These are phyloP conservation scores for Sphaerostilbella broomeana DNA, from an alignment of 2,329 filamentous ascomycete species.

Conservation along the genomic window DNA sequence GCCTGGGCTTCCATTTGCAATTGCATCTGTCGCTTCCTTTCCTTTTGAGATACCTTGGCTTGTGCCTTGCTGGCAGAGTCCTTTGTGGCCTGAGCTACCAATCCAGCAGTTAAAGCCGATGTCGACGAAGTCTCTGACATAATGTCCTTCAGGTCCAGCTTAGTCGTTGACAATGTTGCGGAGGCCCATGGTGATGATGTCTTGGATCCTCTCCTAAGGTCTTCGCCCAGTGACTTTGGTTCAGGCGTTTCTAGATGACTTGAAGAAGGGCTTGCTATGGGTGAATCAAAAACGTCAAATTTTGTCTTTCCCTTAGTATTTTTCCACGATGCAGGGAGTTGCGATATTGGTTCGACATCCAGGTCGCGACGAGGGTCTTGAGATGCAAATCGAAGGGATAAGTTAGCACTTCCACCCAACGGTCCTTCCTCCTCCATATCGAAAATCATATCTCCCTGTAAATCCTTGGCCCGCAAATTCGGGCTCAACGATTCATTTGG, in stretches of 20 bases:
- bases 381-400: slow-evolving; percentile 19
- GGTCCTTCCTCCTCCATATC: slow-evolving; percentile 79
- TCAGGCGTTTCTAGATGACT: background rate
- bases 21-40: slow-evolving; percentile 78
- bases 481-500: slow-evolving; percentile 59
- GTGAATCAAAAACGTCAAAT: slow-evolving; percentile 13
- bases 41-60: slow-evolving; percentile 78
- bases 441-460: slow-evolving; percentile 75
- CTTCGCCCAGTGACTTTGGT: background rate
- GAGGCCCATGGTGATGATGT: slow-evolving; percentile 42
- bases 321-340: slow-evolving; percentile 25
- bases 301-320: slow-evolving; percentile 21
- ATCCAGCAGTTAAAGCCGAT: slow-evolving; percentile 47
- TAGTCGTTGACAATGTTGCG: slow-evolving; percentile 48
- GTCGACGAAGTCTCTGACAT: slow-evolving; percentile 54
- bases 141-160: slow-evolving; percentile 70
- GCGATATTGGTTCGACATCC: slow-evolving; percentile 24
- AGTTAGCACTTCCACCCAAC: slow-evolving; percentile 24
- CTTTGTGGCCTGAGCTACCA: slow-evolving; percentile 44
- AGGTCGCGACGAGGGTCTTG: slow-evolving; percentile 17
- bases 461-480: slow-evolving; percentile 59
- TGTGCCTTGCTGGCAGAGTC: slow-evolving; percentile 34
- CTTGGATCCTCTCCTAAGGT: background rate
- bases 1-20: slow-evolving; percentile 47
- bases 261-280: slow-evolving; percentile 14